phyloP scores from a whole-genome alignment of 352 stramenopile species.

The Phytophthora megakarya region DNA sequence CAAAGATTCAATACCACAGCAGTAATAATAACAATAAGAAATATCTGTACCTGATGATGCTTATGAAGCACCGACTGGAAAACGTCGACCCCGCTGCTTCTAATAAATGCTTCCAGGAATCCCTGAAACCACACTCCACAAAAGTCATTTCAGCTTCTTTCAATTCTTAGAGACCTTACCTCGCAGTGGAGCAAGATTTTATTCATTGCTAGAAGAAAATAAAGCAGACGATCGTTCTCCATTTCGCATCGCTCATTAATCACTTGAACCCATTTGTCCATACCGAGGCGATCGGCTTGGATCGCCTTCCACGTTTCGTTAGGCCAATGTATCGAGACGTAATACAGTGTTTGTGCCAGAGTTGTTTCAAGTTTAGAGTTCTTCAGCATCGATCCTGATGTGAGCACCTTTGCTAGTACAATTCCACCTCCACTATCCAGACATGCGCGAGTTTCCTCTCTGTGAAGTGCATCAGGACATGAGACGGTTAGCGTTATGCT shows the following conservation, averaged over 20 bases:
- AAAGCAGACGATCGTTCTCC: slow-evolving; percentile 18
- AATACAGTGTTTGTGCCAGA: slow-evolving; percentile 24
- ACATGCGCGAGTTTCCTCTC: slow-evolving; percentile 20
- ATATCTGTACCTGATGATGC: slow-evolving; percentile 20
- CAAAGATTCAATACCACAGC: background rate
- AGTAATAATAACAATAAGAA: background rate
- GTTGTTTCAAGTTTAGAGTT: slow-evolving; percentile 14
- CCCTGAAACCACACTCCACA: slow-evolving; percentile 1
- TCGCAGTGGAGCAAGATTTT: slow-evolving; percentile 20
- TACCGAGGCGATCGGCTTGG: slow-evolving; percentile 3
- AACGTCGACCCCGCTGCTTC: slow-evolving; percentile 4
- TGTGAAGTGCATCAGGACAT: background rate
- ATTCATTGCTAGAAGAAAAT: slow-evolving; percentile 24
- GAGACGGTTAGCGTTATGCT: background rate
- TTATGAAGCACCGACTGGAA: slow-evolving; percentile 17
- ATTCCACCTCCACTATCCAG: slow-evolving; percentile 13
- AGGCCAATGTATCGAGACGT: slow-evolving; percentile 24
- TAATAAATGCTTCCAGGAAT: slow-evolving; percentile 11
- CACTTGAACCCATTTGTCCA: slow-evolving; percentile 23
- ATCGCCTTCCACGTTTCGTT: slow-evolving; percentile 29
- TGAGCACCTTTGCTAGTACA: slow-evolving; percentile 19
- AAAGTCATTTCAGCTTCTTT: background rate
- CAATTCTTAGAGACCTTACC: slow-evolving; percentile 1
- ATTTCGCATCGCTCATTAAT: slow-evolving; percentile 12
- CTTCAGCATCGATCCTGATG: background rate